Percentiles rank a stretch among this genome's conserved stretches.
These are phyloP conservation scores for Ogataea wickerhamii DNA, from an alignment of 805 yeast genomes.

Conservation along the genomic window DNA sequence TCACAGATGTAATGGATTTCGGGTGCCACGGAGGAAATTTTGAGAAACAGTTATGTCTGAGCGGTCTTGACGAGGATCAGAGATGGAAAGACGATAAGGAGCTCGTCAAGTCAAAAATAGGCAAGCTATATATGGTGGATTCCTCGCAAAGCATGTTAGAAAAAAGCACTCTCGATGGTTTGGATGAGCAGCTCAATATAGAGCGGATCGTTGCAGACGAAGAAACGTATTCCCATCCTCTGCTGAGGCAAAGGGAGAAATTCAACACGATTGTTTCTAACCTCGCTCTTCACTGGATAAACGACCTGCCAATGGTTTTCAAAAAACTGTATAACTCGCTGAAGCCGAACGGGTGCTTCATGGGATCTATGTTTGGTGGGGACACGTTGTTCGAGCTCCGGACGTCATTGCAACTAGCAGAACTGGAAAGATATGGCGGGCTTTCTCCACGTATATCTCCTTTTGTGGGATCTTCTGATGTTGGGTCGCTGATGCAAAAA, in stretches of 20 bases:
- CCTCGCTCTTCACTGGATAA: conserved; percentile 78
- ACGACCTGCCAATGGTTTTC: conserved; percentile 70
- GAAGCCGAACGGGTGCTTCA: conserved; percentile 76
- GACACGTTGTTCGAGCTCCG: conserved; percentile 82
- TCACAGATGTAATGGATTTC: conserved; percentile 60
- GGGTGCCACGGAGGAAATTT: conserved; percentile 71
- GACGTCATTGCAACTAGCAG: conserved; percentile 78
- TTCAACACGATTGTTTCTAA: conserved; percentile 75
- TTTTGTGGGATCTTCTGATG: conserved; percentile 70
- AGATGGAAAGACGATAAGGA: conserved; percentile 50
- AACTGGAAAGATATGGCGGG: conserved; percentile 74
- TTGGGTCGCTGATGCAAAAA: conserved; percentile 66
- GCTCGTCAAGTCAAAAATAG: conserved; percentile 49
- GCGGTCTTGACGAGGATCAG: conserved; percentile 34
- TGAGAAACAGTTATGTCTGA: conserved; percentile 33
- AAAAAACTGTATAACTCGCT: conserved; percentile 53
- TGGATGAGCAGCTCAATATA: conserved; percentile 43
- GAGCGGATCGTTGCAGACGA: conserved; percentile 62
- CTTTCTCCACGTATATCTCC: conserved; percentile 81
- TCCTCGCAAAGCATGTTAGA: conserved; percentile 50
- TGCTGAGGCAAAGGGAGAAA: conserved; percentile 34
- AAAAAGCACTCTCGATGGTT: conserved; percentile 45
- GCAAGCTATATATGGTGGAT: conserved; percentile 63
- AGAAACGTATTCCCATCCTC: conserved; percentile 49
- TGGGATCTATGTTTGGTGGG: conserved; percentile 80